Base-by-base conservation (phyloP, 176 grass and related monocot species). In the Rhynchospora breviuscula region DNA sequence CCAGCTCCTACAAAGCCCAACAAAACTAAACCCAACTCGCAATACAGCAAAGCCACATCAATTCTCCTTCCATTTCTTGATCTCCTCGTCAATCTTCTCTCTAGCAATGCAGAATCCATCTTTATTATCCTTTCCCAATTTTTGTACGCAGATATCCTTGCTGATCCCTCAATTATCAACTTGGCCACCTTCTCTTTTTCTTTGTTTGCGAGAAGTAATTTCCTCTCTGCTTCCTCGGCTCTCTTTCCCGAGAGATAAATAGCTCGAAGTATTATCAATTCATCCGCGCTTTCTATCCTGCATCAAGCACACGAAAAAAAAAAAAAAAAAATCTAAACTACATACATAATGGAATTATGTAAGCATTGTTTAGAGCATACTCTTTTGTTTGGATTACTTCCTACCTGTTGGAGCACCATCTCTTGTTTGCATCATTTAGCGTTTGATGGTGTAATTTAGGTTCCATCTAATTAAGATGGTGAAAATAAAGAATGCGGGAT, bases 171-270 rank as follows among this genome's bases (percentile, higher is more conserved):
- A 51, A 82, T 26, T 66, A 82, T 29, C 35, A 82, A 62, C 25
- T 11, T 68, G 0, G 62, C 46, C 22, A 82, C 14, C 48, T 67
- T 68, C 43, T 63, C 18, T 52, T 67, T 82, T 9, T 67, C 80
- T 82, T 82, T 5, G 15, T 31, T 52, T 48, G 59, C 44, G 2
- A 54, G 21, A 25, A n/a, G 21, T 17, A 67, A 18, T 67, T 52
- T 68, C 60, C 61, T 67, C 43, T 82, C 80, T 19, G 80, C 80
- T 68, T 82, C 80, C 61, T 82, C 80, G 67, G 80, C 62, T 82
- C 80, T 82, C 62, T 31, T 82, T n/a, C 53, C 44, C 31, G 80
- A 82, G 7, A 82, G 43, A 66, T 82, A 51, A 12, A 82, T 62
- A 31, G 80, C 80, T 35, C 80, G 18, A 8, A 68, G 60, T 10